Evolutionary conservation across 2,329 filamentous ascomycete species (phyloP).

Genomic region (Ophiobolus disseminans): DNA sequence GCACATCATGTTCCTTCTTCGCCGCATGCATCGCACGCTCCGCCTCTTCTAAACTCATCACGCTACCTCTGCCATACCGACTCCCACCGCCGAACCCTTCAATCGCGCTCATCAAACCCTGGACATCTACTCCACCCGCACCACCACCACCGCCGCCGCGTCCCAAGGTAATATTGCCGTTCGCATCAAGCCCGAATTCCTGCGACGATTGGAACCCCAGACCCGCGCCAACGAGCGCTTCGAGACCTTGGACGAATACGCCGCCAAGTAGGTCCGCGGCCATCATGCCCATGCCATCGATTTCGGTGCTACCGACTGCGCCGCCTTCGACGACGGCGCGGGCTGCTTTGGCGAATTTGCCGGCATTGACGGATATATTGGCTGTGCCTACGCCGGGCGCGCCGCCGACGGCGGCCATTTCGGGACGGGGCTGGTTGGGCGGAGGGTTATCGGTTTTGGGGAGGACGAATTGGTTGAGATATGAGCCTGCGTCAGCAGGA

Average conservation of each 20-base stretch:
- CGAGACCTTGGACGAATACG: constrained; percentile 45
- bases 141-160: constrained; percentile 7
- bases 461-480: constrained; percentile 47
- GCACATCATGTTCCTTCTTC: constrained; percentile 44
- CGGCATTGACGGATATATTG: constrained; percentile 38
- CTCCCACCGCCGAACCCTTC: constrained; percentile 22
- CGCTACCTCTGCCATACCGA: constrained; percentile 28
- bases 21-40: constrained; percentile 45
- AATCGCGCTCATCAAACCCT: constrained; percentile 33
- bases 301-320: constrained; percentile 36
- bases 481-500: constrained; percentile 42
- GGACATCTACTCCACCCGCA: constrained; percentile 29
- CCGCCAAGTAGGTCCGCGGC: constrained; percentile 42
- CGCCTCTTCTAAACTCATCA: constrained; percentile 45
- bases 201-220: constrained; percentile 33
- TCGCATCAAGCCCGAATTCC: constrained; percentile 30
- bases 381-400: constrained; percentile 40
- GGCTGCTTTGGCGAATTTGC: constrained; percentile 44
- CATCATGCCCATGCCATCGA: constrained; percentile 46
- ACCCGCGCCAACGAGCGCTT: constrained; percentile 44
- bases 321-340: constrained; percentile 45
- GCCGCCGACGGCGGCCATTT: constrained; percentile 47
- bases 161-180: constrained; percentile 29
- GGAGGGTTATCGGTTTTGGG: constrained; percentile 45
- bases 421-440: constrained; percentile 39